Base-by-base conservation (phyloP, 2,329 filamentous ascomycete genomes). In the Chalaropsis ovoidea region DNA sequence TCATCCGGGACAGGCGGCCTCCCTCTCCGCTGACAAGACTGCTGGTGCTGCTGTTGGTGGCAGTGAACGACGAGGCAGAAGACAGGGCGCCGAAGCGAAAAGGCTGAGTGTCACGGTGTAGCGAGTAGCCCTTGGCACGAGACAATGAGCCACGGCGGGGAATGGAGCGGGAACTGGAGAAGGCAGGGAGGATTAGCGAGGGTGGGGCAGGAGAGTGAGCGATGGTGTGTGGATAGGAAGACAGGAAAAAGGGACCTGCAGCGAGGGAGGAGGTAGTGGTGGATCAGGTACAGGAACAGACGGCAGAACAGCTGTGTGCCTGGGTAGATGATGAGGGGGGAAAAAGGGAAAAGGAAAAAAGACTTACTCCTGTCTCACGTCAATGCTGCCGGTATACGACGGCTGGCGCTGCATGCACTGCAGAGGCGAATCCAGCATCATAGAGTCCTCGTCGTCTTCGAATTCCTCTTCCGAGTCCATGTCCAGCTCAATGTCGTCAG, bases 1-100 rank as follows among this genome's bases (percentile, higher is more conserved):
- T 71, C 67, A 69, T 69, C 62, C 68, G 69, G 35, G 67, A 66
- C 31, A 73, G 70, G 7, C 72, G 72, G 35, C 69, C 72, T 54
- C 77, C 76, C 24, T 62, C 60, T 13, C 56, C 58, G 24, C 63
- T 52, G 42, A 54, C 61, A 22, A 67, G 47, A 22, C 63, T 65
- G 58, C 62, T 65, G n/a, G 66, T 67, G 60, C 66, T 67, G 45
- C 58, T 65, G 60, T 67, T 65, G 31, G 49, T 42, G 13, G 49
- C 45, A 27, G 63, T 24, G 42, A 67, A 54, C 2, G 66, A 67
- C n/a, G 63, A 67, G 17, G 52, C 56, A 35, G 63, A 67, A 8
- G 63, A 65, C 27, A 65, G 41, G n/a, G 60, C 35, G 17, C 66
- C 66, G 35, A 65, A 58, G 41, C 63, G 63, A 52, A 67, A 67